Evolutionary conservation across 805 yeast genomes (phyloP), one percentile per base, ranked within the genome.

Genomic region (Torulaspora maleeae): DNA sequence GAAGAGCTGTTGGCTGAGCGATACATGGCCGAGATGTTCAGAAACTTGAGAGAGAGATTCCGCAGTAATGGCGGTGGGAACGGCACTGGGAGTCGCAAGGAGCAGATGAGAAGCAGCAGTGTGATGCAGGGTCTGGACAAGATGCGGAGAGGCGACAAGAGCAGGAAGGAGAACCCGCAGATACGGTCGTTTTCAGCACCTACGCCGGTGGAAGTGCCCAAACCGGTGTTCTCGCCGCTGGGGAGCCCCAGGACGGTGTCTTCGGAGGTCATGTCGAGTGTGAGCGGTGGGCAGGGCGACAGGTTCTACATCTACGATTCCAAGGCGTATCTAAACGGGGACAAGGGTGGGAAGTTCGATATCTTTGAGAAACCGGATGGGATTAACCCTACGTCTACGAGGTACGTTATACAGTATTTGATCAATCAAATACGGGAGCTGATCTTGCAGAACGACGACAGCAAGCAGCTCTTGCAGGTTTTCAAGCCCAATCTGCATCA

Each of bases 401-500:
- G 70, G 37, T 65, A 63, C 32, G 68, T 66, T 4, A 53, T 68
- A 5, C 69, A 66, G 43, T 61, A 60, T 29, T 39, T 68, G 43
- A 61, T 67, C 10, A 60, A 58, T 17, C 59, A 60, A 39, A 53
- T 67, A 43, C 64, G 65, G 41, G 55, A 44, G 10, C 38, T 50
- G 34, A 44, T 54, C 11, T 36, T 44, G 10, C 51, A 52, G 55
- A 37, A 59, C 45, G 48, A 25, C 37, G 54, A 36, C 44, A 49
- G 50, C 4, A 57, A 55, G 22, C 52, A 52, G 22, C 48, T 67
- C 8, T 54, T 52, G 36, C 67, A 64, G 44, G 55, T 66, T n/a
- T 66, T 67, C 53, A 63, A 66, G 42, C 67, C 70, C 28, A 61
- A 64, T 34, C 44, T 67, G 22, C 66, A 66, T 25, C 68, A 64